phyloP scores from a whole-genome alignment of 2,329 filamentous ascomycete species.

The Pseudocercospora fuligena region DNA sequence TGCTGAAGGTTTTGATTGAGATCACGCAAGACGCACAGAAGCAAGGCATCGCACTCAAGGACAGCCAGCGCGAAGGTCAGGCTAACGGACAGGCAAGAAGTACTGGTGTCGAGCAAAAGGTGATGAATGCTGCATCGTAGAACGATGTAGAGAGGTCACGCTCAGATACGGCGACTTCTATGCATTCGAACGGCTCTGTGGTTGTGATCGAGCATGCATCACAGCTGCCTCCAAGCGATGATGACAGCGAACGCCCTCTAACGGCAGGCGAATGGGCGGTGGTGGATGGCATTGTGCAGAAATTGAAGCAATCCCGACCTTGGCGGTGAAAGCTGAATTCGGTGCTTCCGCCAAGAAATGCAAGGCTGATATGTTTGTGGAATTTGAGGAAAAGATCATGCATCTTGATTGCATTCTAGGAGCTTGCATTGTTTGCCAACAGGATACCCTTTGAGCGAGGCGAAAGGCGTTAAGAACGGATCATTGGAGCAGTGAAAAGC shows the following conservation, averaged over 20 bases:
- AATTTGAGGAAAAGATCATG: background rate
- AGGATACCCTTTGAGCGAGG: slow-evolving; percentile 8
- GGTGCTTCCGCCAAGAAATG: slow-evolving; percentile 2
- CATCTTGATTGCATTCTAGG: background rate
- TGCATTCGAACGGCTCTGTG: background rate
- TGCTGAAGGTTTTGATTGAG: slow-evolving; percentile 66
- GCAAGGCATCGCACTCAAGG: slow-evolving; percentile 30
- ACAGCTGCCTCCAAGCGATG: background rate
- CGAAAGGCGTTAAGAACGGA: background rate
- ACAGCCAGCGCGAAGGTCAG: slow-evolving; percentile 10
- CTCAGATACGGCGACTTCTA: background rate
- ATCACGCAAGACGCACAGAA: slow-evolving; percentile 43
- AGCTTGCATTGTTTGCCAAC: background rate
- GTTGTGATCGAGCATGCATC: background rate
- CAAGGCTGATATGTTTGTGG: background rate
- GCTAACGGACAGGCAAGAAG: slow-evolving; percentile 22
- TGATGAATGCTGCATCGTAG: slow-evolving; percentile 26
- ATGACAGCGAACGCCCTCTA: background rate
- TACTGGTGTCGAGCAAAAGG: slow-evolving; percentile 26
- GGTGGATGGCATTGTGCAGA: background rate
- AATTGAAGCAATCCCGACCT: background rate
- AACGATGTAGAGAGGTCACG: background rate
- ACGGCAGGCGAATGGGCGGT: background rate
- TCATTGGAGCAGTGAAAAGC: background rate
- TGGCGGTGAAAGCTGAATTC: slow-evolving; percentile 1